Evolutionary conservation across 179 eudicot genomes (phyloP), one percentile per base, ranked within the genome.

Genomic region (Silene coronaria): DNA sequence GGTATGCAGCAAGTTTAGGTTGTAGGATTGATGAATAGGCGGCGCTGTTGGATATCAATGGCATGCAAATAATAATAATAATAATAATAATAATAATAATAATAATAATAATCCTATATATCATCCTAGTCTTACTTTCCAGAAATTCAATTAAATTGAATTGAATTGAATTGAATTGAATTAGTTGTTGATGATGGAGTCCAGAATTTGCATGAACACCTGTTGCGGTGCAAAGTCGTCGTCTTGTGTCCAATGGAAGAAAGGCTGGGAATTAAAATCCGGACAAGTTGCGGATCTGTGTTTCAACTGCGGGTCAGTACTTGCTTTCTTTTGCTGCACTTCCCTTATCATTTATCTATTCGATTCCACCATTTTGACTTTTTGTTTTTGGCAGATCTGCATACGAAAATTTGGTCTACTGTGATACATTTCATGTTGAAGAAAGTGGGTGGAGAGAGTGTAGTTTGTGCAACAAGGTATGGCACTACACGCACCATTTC

Each of bases 401-500:
- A 46, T 85, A 78, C 27, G 86, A 83, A 77, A 85, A 80, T 12
- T 66, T 34, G 58, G 77, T 69, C 32, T 85, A 78, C 59, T 85
- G 88, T 71, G 82, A 85, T 57, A 78, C 86, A 32, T 85, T 73
- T 57, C 88, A 85, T 71, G 70, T 68, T 13, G 84, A 85, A 73
- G 84, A 85, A 80, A 71, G 78, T 76, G 88, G 88, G 34, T 85
- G 88, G 88, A 80, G 88, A 81, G 86, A 85, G 64, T 85, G 88
- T 77, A 83, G 88, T 68, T 76, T 85, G 82, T 85, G 88, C 80
- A 85, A 82, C 85, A 85, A 85, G 84, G 87, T 85, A 23, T 8
- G n/a, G 1, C 23, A 34, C 32, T 30, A 30, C 32, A 3, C 38
- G 6, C 10, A 9, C 46, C 13, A 38, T 45, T 11, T 45, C 51